Base-by-base conservation (phyloP, 176 grass and related monocot species). In the Leersia perrieri region DNA sequence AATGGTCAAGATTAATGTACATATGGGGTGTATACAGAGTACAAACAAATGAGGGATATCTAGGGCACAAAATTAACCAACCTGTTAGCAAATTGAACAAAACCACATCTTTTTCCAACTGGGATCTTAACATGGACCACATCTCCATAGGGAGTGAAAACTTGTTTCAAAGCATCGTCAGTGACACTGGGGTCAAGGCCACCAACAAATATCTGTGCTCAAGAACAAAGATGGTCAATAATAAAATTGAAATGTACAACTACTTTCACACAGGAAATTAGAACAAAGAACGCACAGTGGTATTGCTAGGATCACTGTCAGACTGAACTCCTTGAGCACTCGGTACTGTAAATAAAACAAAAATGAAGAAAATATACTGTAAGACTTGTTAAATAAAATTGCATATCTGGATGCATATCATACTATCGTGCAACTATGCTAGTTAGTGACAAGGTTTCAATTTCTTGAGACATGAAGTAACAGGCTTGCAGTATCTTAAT, bases 1-100 rank as follows among this genome's bases (percentile, higher is more conserved):
- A 72, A 18, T 55, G 11, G 18, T 74, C 65, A 79, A 16, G 40
- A 31, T 72, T 33, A 60, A 6, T 60, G 3, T n/a, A n/a, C 6
- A 13, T 16, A 58, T 9, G 18, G 51, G 67, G n/a, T 69, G 39
- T 6, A 70, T 41, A 36, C 47, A 20, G 3, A 6, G 27, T 75
- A 74, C 29, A 25, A 0, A 33, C 22, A 68, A 51, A 77, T 51
- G 6, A 86, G 70, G 30, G 3, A 26, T 67, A 66, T 57, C 31
- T 38, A 67, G 4, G 29, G 14, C 31, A 74, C 12, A 65, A 63
- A 70, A 38, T 53, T 6, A 76, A 3, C 2, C 8, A 29, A 97
- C 90, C 93, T 97, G 90, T 61, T 88, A 78, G 88, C 81, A 85
- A 89, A 97, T 87, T 91, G 94, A 78, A 91, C 90, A 87, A 97